Conservation (phyloP, 2,329 filamentous ascomycete species). For the Pestalotiopsis sp. region DNA sequence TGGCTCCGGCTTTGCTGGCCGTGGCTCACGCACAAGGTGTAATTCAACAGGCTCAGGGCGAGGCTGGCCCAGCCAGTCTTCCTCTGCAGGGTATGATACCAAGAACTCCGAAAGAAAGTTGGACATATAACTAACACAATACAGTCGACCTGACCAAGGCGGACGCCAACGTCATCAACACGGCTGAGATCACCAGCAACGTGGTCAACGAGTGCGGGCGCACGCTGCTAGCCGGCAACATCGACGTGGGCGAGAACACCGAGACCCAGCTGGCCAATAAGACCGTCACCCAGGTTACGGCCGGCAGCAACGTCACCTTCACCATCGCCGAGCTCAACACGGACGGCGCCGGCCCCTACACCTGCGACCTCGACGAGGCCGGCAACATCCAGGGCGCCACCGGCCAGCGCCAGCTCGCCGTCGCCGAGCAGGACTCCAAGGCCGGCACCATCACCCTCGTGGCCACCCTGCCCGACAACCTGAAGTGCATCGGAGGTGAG, state of each 20-base stretch:
- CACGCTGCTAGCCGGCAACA: constrained; percentile 62
- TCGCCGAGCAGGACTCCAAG: constrained; percentile 36
- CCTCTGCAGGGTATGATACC: constrained; percentile 28
- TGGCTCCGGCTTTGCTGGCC: constrained; percentile 26
- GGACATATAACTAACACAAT: neutral
- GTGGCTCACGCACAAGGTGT: constrained; percentile 35
- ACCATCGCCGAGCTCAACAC: constrained; percentile 55
- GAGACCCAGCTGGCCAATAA: constrained; percentile 49
- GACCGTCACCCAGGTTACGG: constrained; percentile 51
- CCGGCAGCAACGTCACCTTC: constrained; percentile 46
- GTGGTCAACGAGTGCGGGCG: constrained; percentile 64
- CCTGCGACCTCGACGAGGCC: constrained; percentile 37
- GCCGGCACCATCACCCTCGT: constrained; percentile 32
- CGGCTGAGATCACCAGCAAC: constrained; percentile 55
- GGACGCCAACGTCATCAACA: constrained; percentile 65
- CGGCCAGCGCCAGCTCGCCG: constrained; percentile 43
- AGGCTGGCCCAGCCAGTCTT: constrained; percentile 26
- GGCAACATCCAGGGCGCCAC: constrained; percentile 39
- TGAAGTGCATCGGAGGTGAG: constrained; percentile 37
- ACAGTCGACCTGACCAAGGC: constrained; percentile 12
- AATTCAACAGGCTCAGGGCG: constrained; percentile 31
- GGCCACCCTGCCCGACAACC: constrained; percentile 35
- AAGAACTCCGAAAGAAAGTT: too few relatives aligned
- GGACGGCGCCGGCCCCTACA: constrained; percentile 56
- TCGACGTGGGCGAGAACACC: constrained; percentile 60